Percentiles rank a stretch among this genome's conserved stretches.
Evolutionary conservation across 345 rosid genomes (phyloP).

Genomic region (Populus pruinosa): DNA sequence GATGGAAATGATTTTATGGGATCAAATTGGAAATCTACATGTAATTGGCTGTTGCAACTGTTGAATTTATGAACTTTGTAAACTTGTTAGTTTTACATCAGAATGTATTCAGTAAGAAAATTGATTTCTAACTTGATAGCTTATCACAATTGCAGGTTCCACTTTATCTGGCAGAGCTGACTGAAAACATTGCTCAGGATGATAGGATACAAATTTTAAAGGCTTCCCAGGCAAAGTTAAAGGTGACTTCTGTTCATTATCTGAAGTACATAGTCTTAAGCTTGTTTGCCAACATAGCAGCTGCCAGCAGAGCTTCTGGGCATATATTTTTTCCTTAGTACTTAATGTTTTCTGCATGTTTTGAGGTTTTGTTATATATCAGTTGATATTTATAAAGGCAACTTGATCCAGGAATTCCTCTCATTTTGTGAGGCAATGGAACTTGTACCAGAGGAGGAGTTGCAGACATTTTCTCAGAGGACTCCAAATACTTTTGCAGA

Average conservation of each 20-base stretch:
- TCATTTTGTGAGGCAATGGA: slow-evolving; percentile 89
- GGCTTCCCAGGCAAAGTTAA: slow-evolving; percentile 56
- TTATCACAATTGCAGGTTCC: slow-evolving; percentile 49
- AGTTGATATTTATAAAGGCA: slow-evolving; percentile 7
- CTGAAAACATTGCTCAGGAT: slow-evolving; percentile 53
- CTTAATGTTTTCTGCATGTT: neutral
- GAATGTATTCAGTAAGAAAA: neutral
- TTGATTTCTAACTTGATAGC: neutral
- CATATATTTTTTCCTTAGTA: neutral
- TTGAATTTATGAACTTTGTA: neutral
- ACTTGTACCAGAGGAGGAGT: slow-evolving; percentile 69
- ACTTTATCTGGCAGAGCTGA: slow-evolving; percentile 75
- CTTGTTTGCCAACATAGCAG: neutral
- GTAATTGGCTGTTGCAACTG: neutral
- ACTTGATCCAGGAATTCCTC: slow-evolving; percentile 60
- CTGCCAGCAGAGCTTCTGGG: neutral
- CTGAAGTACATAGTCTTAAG: neutral
- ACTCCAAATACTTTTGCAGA: slow-evolving; percentile 54
- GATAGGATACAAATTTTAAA: slow-evolving; percentile 65
- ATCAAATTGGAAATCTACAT: neutral
- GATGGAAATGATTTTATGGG: neutral
- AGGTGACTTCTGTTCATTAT: slow-evolving; percentile 39
- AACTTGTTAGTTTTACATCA: too few relatives aligned
- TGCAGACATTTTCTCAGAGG: slow-evolving; percentile 46
- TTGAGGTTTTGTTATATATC: neutral